Evolutionary conservation across 1,139 yeast species (phyloP).

Genomic region (Debaryomycetaceae sp.): DNA sequence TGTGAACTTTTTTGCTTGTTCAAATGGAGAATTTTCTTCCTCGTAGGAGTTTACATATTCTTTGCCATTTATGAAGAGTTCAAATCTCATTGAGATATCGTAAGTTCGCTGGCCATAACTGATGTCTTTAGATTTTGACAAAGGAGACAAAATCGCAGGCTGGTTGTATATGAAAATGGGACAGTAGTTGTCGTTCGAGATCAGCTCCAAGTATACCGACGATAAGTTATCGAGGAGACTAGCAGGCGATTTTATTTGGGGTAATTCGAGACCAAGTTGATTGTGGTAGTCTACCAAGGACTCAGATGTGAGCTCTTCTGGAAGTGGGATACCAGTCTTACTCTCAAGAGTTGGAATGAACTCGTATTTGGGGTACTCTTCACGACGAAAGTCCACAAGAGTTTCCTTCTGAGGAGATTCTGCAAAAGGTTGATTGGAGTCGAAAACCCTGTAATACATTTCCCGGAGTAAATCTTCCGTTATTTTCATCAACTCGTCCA

Average conservation of each 20-base stretch:
- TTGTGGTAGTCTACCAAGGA: slow-evolving; percentile 37
- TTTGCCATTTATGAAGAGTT: slow-evolving; percentile 71
- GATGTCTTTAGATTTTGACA: slow-evolving; percentile 62
- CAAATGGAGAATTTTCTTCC: slow-evolving; percentile 85
- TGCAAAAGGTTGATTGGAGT: slow-evolving; percentile 8
- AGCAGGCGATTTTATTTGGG: slow-evolving; percentile 46
- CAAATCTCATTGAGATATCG: slow-evolving; percentile 69
- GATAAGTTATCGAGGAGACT: slow-evolving; percentile 68
- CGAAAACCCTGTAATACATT: slow-evolving; percentile 24
- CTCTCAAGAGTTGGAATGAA: slow-evolving; percentile 56
- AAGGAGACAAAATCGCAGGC: slow-evolving; percentile 82
- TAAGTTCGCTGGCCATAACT: slow-evolving; percentile 25
- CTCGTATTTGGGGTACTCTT: slow-evolving; percentile 43
- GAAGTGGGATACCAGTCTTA: slow-evolving; percentile 41
- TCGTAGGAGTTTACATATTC: slow-evolving; percentile 95
- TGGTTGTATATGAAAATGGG: slow-evolving; percentile 83
- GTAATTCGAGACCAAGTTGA: slow-evolving; percentile 28
- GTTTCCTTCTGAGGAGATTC: slow-evolving; percentile 13
- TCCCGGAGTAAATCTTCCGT: slow-evolving; percentile 57
- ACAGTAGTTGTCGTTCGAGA: slow-evolving; percentile 29
- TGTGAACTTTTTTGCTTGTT: slow-evolving; percentile 59
- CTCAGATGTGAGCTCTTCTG: slow-evolving; percentile 34
- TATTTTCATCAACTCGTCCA: slow-evolving; percentile 62
- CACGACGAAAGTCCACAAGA: slow-evolving; percentile 14
- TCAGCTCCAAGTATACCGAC: slow-evolving; percentile 62